Conservation (phyloP, 306 rosid species). For the Vachellia collinsii region DNA sequence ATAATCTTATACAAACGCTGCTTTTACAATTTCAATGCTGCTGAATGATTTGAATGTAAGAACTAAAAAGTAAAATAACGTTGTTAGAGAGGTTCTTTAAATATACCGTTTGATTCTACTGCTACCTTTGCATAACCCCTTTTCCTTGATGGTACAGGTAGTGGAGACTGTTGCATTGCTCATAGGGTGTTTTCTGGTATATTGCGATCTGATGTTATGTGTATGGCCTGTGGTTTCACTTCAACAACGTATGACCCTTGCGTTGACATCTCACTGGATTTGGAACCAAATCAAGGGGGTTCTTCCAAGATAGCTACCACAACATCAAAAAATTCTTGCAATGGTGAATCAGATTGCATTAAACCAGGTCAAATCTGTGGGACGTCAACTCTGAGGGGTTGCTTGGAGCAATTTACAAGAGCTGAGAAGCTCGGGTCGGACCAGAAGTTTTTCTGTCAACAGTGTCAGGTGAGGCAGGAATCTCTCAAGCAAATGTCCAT, state of each 20-base stretch:
- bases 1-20: neutral
- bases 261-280: conserved; percentile 84
- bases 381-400: conserved; percentile 76
- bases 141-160: conserved; percentile 67
- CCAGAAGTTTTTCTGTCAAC: conserved; percentile 93
- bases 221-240: conserved; percentile 95
- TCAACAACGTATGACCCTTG: conserved; percentile 97
- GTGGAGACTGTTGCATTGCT: conserved; percentile 92
- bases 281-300: conserved; percentile 76
- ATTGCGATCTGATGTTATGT: conserved; percentile 91
- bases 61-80: conserved; percentile 20
- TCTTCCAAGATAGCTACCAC: conserved; percentile 58
- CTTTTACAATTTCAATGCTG: conserved; percentile 7
- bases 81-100: conserved; percentile 1
- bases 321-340: conserved; percentile 64
- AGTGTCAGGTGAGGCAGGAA: conserved; percentile 90
- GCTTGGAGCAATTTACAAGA: conserved; percentile 89
- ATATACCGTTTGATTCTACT: conserved; percentile 28
- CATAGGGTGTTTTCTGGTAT: conserved; percentile 91
- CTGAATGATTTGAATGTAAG: neutral
- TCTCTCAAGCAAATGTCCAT: conserved; percentile 95
- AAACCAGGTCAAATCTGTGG: conserved; percentile 55
- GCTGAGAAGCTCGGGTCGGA: conserved; percentile 91
- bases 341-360: conserved; percentile 63
- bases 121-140: conserved; percentile 26